These are phyloP conservation scores for Cystobasidium onofrii DNA, from an alignment of 768 basidiomycete species.

Conservation along the genomic window DNA sequence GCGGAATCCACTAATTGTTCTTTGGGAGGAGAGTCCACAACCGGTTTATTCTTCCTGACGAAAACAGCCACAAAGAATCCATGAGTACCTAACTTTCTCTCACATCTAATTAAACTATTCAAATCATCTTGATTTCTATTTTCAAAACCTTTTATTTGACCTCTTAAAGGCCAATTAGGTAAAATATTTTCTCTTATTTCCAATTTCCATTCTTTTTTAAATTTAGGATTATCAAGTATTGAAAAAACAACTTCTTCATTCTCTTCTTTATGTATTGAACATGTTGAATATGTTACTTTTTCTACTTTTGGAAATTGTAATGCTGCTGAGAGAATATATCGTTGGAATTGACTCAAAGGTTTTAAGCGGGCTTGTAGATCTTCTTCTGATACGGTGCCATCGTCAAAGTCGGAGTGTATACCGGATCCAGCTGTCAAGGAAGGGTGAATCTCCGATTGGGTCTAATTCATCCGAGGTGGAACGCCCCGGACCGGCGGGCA, in stretches of 20 bases:
- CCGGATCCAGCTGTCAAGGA: conserved; percentile 40
- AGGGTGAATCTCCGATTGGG: too few species aligned
- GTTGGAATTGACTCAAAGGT: conserved; percentile 79
- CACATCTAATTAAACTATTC: conserved; percentile 46
- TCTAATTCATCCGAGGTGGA: too few species aligned
- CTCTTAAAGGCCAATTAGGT: conserved; percentile 74
- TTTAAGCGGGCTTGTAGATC: conserved; percentile 62
- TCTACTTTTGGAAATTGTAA: conserved; percentile 77
- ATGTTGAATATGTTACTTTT: conserved; percentile 95
- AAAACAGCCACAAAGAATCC: conserved; percentile 99
- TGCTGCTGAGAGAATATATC: conserved; percentile 83
- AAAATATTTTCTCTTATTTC: conserved; percentile 62
- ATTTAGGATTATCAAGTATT: conserved; percentile 66
- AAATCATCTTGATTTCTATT: conserved; percentile 51
- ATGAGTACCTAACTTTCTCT: conserved; percentile 71
- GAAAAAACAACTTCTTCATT: conserved; percentile 82
- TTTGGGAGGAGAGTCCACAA: neutral
- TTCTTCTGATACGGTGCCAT: conserved; percentile 52
- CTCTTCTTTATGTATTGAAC: conserved; percentile 80
- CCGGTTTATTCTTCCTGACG: conserved; percentile 44
- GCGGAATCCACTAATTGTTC: neutral
- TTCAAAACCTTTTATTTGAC: conserved; percentile 45
- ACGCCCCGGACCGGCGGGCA: too few species aligned
- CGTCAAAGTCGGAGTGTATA: conserved; percentile 49
- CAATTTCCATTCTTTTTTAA: conserved; percentile 57